Evolutionary conservation across 768 basidiomycete genomes (phyloP), one percentile per base, ranked within the genome.

Genomic region (Psilocybe cyanescens): DNA sequence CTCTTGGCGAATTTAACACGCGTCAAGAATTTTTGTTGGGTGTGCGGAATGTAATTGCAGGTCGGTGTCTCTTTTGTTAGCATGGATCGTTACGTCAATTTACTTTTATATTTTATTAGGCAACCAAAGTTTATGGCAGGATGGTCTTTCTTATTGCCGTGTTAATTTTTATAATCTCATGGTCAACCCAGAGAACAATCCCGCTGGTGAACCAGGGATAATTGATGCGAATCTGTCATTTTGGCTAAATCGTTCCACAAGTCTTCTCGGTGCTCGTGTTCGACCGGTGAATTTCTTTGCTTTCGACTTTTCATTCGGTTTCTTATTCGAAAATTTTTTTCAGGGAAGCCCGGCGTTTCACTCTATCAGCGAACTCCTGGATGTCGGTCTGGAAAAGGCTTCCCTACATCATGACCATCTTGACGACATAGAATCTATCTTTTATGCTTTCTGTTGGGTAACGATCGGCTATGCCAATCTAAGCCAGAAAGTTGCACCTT

Each of bases 101-200:
- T 46, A 3, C 44, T 54, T 35, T 41, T 29, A 17, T 44, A 14
- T 39, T 14, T n/a, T 16, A n/a, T 54, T n/a, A 71, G 70, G 68
- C 6, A 65, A 67, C 55, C 58, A 48, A 2, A 62, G 61, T 45
- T 57, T 65, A 17, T 65, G 45, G 49, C 39, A 30, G 29, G n/a
- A 55, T 3, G 58, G 59, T 11, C 61, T 73, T 37, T 60, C 71
- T 17, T 69, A 73, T 39, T 63, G 72, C 19, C 69, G 71, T 41
- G 67, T 73, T 30, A 71, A 66, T 41, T 50, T 55, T 8, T 53
- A 57, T 9, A 72, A 71, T 41, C 62, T 71, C 46, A 61, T 68
- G 5, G 57, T 68, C 4, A 60, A 60, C 2, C 12, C 28, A 12
- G 11, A 17, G 1, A 53, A 33, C 3, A 39, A 53, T 11, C 11